phyloP scores from a whole-genome alignment of 2,329 filamentous ascomycete genomes.

The Karstenula rhodostoma region DNA sequence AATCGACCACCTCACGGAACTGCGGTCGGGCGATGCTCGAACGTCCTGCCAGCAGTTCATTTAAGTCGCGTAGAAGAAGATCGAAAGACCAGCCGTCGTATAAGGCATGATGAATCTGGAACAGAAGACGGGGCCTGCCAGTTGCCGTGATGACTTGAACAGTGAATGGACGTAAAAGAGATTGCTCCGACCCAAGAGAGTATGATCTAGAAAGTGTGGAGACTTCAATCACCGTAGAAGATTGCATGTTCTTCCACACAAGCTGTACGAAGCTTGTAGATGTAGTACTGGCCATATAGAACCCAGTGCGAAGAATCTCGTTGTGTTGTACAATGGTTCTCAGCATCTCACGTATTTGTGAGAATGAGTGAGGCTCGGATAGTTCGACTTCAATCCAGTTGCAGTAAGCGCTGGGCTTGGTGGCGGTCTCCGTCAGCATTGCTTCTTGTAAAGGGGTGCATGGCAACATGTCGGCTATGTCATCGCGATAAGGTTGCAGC shows the following conservation, averaged over 20 bases:
- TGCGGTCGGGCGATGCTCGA: conserved; percentile 58
- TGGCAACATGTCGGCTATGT: conserved; percentile 54
- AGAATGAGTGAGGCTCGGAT: conserved; percentile 39
- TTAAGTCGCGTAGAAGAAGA: conserved; percentile 73
- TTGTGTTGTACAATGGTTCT: conserved; percentile 55
- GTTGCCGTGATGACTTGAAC: conserved; percentile 61
- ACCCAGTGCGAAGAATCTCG: conserved; percentile 77
- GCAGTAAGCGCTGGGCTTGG: conserved; percentile 70
- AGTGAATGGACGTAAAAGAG: conserved; percentile 66
- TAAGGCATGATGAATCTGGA: conserved; percentile 80
- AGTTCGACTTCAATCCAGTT: conserved; percentile 78
- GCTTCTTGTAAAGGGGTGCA: conserved; percentile 79
- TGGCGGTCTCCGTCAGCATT: conserved; percentile 79
- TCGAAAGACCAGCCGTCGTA: conserved; percentile 97
- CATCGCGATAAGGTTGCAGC: conserved; percentile 17
- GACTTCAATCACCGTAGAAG: conserved; percentile 56
- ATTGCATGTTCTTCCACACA: conserved; percentile 64
- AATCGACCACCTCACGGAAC: conserved; percentile 67
- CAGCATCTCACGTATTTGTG: conserved; percentile 51
- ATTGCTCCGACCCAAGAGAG: conserved; percentile 44
- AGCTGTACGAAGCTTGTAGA: conserved; percentile 67
- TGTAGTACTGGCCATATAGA: conserved; percentile 57
- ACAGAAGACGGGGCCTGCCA: conserved; percentile 31
- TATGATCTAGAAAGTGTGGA: conserved; percentile 53
- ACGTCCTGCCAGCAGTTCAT: conserved; percentile 55